These are phyloP conservation scores for Astragalus membranaceus DNA, from an alignment of 306 rosid genomes.

Conservation along the genomic window DNA sequence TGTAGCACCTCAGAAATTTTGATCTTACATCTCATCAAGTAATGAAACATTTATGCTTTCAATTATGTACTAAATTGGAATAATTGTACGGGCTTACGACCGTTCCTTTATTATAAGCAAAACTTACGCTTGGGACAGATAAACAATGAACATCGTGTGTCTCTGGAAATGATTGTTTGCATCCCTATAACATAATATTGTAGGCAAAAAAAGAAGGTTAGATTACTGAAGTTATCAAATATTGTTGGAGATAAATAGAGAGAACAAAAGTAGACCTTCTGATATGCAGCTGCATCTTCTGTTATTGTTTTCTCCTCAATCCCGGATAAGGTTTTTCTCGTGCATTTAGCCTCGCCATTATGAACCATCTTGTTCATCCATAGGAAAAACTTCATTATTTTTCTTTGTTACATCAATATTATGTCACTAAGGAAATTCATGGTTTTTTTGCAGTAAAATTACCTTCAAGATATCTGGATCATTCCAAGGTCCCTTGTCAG, in stretches of 20 bases:
- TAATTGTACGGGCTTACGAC: too few species aligned
- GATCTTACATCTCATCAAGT: neutral
- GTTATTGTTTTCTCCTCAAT: conserved; percentile 58
- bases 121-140: neutral
- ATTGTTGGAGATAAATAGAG: neutral
- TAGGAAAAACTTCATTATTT: conserved; percentile 7
- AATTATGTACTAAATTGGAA: too few species aligned
- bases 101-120: too few species aligned
- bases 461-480: conserved; percentile 79
- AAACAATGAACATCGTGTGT: conserved; percentile 22
- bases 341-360: conserved; percentile 58
- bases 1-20: neutral
- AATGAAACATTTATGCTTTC: neutral
- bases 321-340: conserved; percentile 26
- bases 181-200: conserved; percentile 30
- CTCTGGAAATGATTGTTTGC: conserved; percentile 28
- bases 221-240: neutral
- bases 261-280: conserved; percentile 20
- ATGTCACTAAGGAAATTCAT: neutral
- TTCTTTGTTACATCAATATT: neutral
- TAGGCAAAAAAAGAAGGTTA: neutral
- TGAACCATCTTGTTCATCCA: conserved; percentile 69
- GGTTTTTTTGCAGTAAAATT: neutral
- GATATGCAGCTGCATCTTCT: conserved; percentile 39
- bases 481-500: conserved; percentile 99